A percentile compares a stretch with the other conserved stretches of the same genome.
Conservation (phyloP, 768 basidiomycete genomes). For the Suillus ampliporus region DNA sequence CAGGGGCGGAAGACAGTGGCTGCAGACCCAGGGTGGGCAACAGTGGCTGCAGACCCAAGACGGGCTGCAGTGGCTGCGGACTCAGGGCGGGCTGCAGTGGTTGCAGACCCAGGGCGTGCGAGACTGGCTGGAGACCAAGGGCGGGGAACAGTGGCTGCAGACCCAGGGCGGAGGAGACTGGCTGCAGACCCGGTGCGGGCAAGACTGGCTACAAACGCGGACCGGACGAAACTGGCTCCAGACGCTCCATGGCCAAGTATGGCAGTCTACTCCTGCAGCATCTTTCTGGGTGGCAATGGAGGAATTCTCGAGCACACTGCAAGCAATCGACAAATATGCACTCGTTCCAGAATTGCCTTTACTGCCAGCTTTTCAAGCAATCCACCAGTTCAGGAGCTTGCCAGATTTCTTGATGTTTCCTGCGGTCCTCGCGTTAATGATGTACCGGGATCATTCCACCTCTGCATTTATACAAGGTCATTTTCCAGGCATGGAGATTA, state of each 20-base stretch:
- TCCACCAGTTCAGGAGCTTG: neutral
- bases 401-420: no score
- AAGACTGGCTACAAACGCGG: neutral
- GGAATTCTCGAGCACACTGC: neutral
- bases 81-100: no score
- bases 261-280: neutral
- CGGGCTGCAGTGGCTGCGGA: no score
- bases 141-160: neutral
- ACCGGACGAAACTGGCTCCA: neutral
- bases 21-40: neutral
- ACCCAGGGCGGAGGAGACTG: neutral
- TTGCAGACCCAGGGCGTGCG: no score
- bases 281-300: neutral
- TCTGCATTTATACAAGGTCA: no score
- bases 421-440: no score
- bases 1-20: neutral
- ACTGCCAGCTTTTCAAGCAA: neutral
- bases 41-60: no score
- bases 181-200: neutral
- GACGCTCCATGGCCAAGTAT: neutral
- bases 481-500: no score
- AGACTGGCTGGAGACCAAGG: neutral
- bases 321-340: neutral
- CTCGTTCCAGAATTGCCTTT: neutral
- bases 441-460: no score